Base-by-base conservation (phyloP, 768 basidiomycete species). In the Coprinopsis sp. region DNA sequence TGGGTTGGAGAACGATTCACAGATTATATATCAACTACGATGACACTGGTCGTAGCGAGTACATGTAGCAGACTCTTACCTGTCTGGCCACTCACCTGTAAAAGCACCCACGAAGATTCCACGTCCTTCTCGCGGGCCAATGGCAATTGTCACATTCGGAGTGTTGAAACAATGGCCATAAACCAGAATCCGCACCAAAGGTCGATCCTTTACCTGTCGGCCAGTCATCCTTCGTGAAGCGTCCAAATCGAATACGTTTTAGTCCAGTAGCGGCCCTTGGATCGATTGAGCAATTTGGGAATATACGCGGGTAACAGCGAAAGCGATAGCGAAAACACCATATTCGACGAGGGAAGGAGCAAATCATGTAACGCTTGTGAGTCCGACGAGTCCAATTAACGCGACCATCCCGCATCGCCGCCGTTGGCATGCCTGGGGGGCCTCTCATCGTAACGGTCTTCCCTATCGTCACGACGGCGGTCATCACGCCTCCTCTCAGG, bases 391-490 rank as follows among this genome's bases (percentile, higher is more conserved):
- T 19, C 31, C 22, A 43, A 44, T 84, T 69, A 84, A 74, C 84
- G 84, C 60, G 76, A 67, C 84, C 82, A 86, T 68, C 79, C 75
- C 64, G 75, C 82, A 71, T 89, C 87, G 63, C n/a, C n/a, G n/a
- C 86, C 85, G 70, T 86, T 87, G 61, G 79, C 69, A 61, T 81
- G 78, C 70, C 83, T 81, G 61, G 84, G 60, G 49, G 78, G 69
- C 68, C 87, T 78, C 53, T 89, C 87, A 44, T 90, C 87, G 68
- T 67, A 85, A 37, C 83, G 82, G 44, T 87, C 86, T 59, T 89
- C 86, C 71, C 82, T 90, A 60, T 88, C 87, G 54, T 89, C 87
- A 69, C 87, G 84, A 68, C 83, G 81, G 69, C 78, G 76, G 65
- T 84, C 82, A 62, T 87, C 85, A 66, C 84, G 76, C 66, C 82